Base-by-base conservation (phyloP, 2,329 filamentous ascomycete species). In the Acrodontium crateriforme region DNA sequence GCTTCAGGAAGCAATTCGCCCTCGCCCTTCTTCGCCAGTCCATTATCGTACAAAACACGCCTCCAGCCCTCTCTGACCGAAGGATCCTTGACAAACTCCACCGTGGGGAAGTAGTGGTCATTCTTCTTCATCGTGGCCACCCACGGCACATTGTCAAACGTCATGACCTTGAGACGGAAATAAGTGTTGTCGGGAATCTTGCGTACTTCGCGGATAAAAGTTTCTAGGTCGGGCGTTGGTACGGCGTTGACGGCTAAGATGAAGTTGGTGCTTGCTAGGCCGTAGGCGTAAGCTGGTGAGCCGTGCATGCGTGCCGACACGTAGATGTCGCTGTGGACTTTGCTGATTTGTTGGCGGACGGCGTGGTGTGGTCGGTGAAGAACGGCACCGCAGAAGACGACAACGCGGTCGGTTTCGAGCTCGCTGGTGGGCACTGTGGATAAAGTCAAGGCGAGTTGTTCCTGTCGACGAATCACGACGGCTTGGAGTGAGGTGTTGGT, bases 91-190 rank as follows among this genome's bases (percentile, higher is more conserved):
- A 69, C 47, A 35, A 73, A 75, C 51, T 76, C 71, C 16, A 73
- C 67, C 35, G 74, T 76, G 3, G 72, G 71, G 58, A 76, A 77
- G 54, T 98, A 98, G 56, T 98, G 89, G 52, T 98, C 87, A 45
- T 94, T 94, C 70, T 95, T 95, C 74, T 98, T 98, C 81, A 98
- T 93, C 6, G 89, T 98, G 20, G 91, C 82, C n/a, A 98, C 84
- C 84, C 89, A 98, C 3, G 87, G 87, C 7, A 98, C 84, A 47
- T 91, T 92, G 54, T 98, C 89, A 49, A 98, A 98, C 0, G 89
- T 95, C 54, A 95, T 83, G n/a, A 89, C 83, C 54, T 87, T 85
- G 29, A 98, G 67, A 11, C 89, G 76, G 73, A 98, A 98, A 58
- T 98, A 98, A 2, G 84, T 93, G 49, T 98, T 98, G 46, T 98